A percentile compares a stretch with the other conserved stretches of the same genome.
Evolutionary conservation across 768 basidiomycete species (phyloP).

Genomic region (Cystobasidium onofrii): DNA sequence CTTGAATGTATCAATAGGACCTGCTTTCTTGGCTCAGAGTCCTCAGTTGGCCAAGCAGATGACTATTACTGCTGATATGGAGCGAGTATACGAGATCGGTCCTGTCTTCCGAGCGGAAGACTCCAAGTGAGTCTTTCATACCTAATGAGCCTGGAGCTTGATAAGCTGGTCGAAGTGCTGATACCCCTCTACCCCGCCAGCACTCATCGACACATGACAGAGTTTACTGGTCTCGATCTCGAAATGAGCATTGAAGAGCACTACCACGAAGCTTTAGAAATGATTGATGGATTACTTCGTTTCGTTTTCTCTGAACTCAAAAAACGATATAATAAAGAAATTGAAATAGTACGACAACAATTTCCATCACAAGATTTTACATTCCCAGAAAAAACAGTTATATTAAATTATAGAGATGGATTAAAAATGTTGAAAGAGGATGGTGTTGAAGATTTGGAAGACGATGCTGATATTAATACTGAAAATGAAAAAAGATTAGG

Average conservation of each 20-base stretch:
- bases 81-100: constrained; percentile 94
- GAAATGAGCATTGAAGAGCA: constrained; percentile 99
- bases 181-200: constrained; percentile 43
- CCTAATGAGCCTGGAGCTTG: neutral
- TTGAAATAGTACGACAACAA: constrained; percentile 69
- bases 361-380: constrained; percentile 95
- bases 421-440: constrained; percentile 77
- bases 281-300: constrained; percentile 77
- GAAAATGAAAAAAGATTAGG: constrained; percentile 92
- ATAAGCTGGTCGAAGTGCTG: neutral
- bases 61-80: constrained; percentile 97
- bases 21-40: constrained; percentile 87
- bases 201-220: constrained; percentile 95
- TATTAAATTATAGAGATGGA: constrained; percentile 76
- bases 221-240: constrained; percentile 96
- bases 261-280: constrained; percentile 93
- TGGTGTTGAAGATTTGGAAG: constrained; percentile 62
- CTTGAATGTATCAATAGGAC: constrained; percentile 51
- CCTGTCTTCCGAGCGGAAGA: constrained; percentile 94
- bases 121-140: constrained; percentile 51
- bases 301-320: constrained; percentile 76
- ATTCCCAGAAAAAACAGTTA: constrained; percentile 81
- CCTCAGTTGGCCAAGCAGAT: constrained; percentile 98
- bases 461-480: constrained; percentile 83
- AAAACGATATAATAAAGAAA: constrained; percentile 69